Evolutionary conservation across 371 early-diverging fungal species (phyloP), one percentile per base, ranked within the genome.

Genomic region (Rhizopus arrhizus): DNA sequence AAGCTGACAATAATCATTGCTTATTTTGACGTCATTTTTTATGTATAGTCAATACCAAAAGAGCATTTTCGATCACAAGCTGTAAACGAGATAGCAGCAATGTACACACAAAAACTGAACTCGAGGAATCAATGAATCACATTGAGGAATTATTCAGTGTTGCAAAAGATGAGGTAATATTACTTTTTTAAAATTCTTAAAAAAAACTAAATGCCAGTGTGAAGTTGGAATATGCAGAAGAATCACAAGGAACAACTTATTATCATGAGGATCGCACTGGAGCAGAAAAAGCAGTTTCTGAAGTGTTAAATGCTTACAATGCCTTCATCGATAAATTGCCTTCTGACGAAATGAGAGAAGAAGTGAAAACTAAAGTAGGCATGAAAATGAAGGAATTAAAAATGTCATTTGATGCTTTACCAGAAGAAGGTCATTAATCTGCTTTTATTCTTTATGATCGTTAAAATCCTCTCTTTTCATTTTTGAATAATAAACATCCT

Each of bases 221-320:
- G 9, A 35, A 77, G 78, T 53, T 77, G 66, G 78, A 75, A 58
- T 75, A 65, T 62, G 75, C 78, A 4, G 64, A 70, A 11, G 78
- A 78, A 56, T 70, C 75, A 9, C 65, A 68, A 54, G 75, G 78
- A 6, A 72, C 78, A 9, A 69, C 68, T 42, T 78, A 78, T 59
- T 78, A 78, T 51, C 73, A 70, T 11, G 75, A 74, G 56, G 78
- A 75, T 56, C 64, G 48, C 7, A 54, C 43, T 0, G 70, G 70
- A 16, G 78, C 78, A 8, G 62, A 75, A 54, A 70, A 68, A 35
- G 78, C 75, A 3, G 75, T 78, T 2, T 22, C 54, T 15, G 73
- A 78, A 10, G 75, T 75, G 40, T 51, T 78, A 29, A 32, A 51
- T 2, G 78, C 75, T 5, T 78, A 72, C 33, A 58, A 66, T 29